Evolutionary conservation across 495 filamentous ascomycete genomes (phyloP).

Genomic region (Antarctomyces pellizariae): DNA sequence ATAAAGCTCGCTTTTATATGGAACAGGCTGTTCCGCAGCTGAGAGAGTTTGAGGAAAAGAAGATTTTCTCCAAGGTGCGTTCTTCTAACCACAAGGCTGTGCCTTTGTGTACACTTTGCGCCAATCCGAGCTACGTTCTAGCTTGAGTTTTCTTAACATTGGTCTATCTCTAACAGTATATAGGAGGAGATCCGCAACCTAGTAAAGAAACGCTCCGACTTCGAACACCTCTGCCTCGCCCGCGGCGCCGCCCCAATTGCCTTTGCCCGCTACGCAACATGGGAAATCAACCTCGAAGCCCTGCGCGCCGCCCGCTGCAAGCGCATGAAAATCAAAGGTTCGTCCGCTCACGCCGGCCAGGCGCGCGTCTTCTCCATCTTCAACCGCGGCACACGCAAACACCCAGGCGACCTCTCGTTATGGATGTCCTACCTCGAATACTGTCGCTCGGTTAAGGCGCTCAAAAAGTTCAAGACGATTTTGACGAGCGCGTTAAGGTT

Average conservation of each 20-base stretch:
- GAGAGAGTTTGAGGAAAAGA: constrained; percentile 67
- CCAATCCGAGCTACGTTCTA: not conserved
- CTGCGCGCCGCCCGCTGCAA: constrained; percentile 63
- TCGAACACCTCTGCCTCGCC: constrained; percentile 73
- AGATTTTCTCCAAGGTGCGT: constrained; percentile 57
- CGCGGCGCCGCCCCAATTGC: constrained; percentile 50
- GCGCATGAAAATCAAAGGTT: constrained; percentile 48
- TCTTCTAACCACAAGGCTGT: no score
- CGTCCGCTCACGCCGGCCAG: constrained; percentile 37
- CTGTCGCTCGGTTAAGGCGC: constrained; percentile 47
- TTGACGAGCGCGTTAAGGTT: constrained; percentile 58
- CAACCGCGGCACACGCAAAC: constrained; percentile 67
- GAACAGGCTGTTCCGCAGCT: constrained; percentile 82
- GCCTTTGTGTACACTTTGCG: constrained; percentile 2
- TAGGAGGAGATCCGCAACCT: constrained; percentile 76
- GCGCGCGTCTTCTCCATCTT: constrained; percentile 71
- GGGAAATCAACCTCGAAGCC: constrained; percentile 72
- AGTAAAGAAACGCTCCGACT: constrained; percentile 71
- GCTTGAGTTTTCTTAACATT: not conserved
- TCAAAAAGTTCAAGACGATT: constrained; percentile 55
- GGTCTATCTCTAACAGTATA: not conserved
- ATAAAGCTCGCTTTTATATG: constrained; percentile 86
- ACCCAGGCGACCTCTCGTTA: constrained; percentile 58
- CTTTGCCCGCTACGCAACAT: constrained; percentile 68
- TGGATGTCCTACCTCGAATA: constrained; percentile 88